phyloP scores from a whole-genome alignment of 129 eudicot species.

The Flaveria bidentis region DNA sequence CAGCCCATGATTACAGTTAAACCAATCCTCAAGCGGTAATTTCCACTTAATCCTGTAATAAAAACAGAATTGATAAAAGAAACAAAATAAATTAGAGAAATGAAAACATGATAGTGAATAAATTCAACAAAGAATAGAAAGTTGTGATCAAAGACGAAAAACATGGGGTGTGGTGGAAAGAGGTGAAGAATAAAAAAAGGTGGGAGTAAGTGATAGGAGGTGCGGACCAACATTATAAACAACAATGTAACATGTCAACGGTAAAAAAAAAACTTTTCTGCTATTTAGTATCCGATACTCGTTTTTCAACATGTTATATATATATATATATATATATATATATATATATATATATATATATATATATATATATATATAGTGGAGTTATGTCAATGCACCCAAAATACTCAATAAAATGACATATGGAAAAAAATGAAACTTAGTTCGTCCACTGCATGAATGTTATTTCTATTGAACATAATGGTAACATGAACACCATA shows the following conservation, averaged over 20 bases:
- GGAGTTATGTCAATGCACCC: neutral
- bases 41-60: constrained; percentile 4
- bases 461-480: neutral
- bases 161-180: constrained; percentile 11
- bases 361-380: neutral
- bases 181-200: constrained; percentile 20
- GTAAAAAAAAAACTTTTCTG: neutral
- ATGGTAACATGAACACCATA: neutral
- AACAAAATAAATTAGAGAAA: neutral
- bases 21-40: neutral
- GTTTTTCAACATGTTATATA: neutral
- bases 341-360: no score
- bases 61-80: constrained; percentile 1
- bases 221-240: neutral
- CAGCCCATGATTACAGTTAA: neutral
- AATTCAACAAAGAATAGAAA: constrained; percentile 24
- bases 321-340: no score
- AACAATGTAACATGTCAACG: neutral
- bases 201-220: neutral
- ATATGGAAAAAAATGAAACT: neutral
- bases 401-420: neutral
- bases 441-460: neutral
- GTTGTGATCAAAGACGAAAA: constrained; percentile 24
- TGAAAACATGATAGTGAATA: constrained; percentile 28
- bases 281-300: no score